These are phyloP conservation scores for Triticum monococcum DNA, from an alignment of 176 grass and related monocot species.

Conservation along the genomic window DNA sequence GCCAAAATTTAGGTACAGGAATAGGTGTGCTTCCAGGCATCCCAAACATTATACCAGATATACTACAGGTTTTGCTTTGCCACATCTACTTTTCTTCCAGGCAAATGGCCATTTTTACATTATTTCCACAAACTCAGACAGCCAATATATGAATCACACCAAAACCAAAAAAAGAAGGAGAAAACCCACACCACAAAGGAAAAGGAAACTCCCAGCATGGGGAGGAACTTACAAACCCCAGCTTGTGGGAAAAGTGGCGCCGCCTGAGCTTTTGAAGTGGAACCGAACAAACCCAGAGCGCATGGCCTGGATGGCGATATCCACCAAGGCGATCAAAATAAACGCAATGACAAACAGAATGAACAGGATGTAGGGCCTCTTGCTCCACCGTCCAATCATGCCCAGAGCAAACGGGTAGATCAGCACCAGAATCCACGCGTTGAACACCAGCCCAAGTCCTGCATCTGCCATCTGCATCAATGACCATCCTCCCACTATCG, in stretches of 20 bases:
- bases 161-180: neutral
- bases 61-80: neutral
- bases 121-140: constrained; percentile 20
- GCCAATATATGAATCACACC: constrained; percentile 6
- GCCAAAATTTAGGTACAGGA: neutral
- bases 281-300: constrained; percentile 28
- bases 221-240: constrained; percentile 22
- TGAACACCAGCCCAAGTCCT: constrained; percentile 39
- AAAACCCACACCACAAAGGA: neutral
- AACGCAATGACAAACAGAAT: constrained; percentile 25
- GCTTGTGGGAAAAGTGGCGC: constrained; percentile 48
- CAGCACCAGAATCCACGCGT: constrained; percentile 41
- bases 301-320: constrained; percentile 36
- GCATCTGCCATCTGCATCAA: constrained; percentile 49
- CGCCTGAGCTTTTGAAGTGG: constrained; percentile 36
- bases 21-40: neutral
- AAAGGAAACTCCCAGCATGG: neutral
- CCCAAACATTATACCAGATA: neutral
- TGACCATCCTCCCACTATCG: constrained; percentile 38
- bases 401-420: constrained; percentile 48
- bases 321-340: constrained; percentile 1
- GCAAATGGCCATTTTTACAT: constrained; percentile 1
- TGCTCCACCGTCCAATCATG: constrained; percentile 47
- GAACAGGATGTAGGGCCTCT: constrained; percentile 42
- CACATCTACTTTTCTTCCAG: neutral